Conservation (phyloP, 2,329 filamentous ascomycete genomes). For the Phaeosphaeria sp. region DNA sequence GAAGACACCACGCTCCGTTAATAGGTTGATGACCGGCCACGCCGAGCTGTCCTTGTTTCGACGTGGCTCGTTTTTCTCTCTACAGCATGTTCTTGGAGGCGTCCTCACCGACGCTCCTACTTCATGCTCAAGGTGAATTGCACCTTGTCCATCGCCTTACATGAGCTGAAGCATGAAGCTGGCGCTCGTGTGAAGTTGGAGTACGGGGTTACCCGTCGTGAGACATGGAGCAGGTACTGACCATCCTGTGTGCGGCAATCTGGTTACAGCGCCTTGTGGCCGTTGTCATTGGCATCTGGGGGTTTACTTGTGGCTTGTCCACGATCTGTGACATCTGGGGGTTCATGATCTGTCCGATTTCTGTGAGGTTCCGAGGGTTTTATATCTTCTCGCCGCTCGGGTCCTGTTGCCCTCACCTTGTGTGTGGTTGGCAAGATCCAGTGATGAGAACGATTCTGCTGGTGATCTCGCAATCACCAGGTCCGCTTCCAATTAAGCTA, state of each 20-base stretch:
- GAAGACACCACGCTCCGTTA: conserved; percentile 1
- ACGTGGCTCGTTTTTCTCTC: neutral
- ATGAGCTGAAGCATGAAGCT: conserved; percentile 1
- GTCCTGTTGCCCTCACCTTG: conserved; percentile 10
- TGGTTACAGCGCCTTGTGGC: conserved; percentile 9
- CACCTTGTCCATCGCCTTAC: conserved; percentile 9
- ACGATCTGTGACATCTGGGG: conserved; percentile 4
- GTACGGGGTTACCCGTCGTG: neutral
- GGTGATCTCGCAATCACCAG: conserved; percentile 7
- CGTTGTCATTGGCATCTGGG: conserved; percentile 8
- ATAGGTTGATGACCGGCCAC: neutral
- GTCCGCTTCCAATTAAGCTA: conserved; percentile 51
- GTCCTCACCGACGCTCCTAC: neutral
- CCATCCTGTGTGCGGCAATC: conserved; percentile 21
- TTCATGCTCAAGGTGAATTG: conserved; percentile 4
- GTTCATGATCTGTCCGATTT: conserved; percentile 7
- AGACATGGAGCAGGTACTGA: conserved; percentile 20
- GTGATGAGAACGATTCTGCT: neutral
- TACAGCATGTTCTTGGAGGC: neutral
- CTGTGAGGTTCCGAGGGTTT: conserved; percentile 17
- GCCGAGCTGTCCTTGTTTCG: neutral
- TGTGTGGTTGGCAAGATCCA: neutral
- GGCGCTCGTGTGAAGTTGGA: neutral
- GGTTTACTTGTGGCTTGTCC: conserved; percentile 6
- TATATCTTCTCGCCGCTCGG: conserved; percentile 4